Evolutionary conservation across 1,284 basidiomycete species (phyloP).

Genomic region (Fomitiporia mediterranea): DNA sequence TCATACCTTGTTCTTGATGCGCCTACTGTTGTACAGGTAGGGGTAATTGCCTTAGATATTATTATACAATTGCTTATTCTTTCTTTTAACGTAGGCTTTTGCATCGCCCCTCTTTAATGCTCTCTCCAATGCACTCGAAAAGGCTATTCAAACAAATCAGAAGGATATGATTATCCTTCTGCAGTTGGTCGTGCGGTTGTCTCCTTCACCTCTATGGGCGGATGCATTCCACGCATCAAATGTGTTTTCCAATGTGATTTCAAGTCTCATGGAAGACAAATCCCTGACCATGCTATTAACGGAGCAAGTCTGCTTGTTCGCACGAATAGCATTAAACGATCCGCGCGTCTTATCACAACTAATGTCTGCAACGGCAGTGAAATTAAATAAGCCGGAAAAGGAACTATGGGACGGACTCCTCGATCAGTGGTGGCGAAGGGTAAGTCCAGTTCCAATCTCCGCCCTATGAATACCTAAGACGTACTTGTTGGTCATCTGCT

Average conservation of each 20-base stretch:
- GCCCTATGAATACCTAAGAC: too few relatives aligned
- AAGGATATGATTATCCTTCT: slow-evolving; percentile 54
- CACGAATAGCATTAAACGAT: slow-evolving; percentile 63
- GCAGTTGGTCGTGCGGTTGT: slow-evolving; percentile 54
- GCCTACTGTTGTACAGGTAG: slow-evolving; percentile 61
- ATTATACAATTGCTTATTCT: not conserved
- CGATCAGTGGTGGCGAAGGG: slow-evolving; percentile 78
- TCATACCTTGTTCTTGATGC: slow-evolving; percentile 79
- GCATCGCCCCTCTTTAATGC: slow-evolving; percentile 52
- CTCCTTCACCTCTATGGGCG: slow-evolving; percentile 61
- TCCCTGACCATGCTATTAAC: slow-evolving; percentile 50
- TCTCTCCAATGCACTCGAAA: slow-evolving; percentile 43
- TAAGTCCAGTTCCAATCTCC: slow-evolving; percentile 29
- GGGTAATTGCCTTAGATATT: slow-evolving; percentile 19
- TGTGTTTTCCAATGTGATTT: slow-evolving; percentile 57
- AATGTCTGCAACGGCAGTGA: slow-evolving; percentile 52
- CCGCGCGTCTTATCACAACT: slow-evolving; percentile 60
- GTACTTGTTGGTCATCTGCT: slow-evolving; percentile 7
- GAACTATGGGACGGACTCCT: slow-evolving; percentile 60
- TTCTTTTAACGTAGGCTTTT: slow-evolving; percentile 25
- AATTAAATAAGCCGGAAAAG: slow-evolving; percentile 44
- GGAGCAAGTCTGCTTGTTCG: slow-evolving; percentile 63
- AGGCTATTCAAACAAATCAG: slow-evolving; percentile 48
- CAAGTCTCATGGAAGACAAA: slow-evolving; percentile 58
- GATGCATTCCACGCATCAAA: slow-evolving; percentile 66